A percentile compares a stretch with the other conserved stretches of the same genome.
Evolutionary conservation across 768 basidiomycete genomes (phyloP).

Genomic region (Macrolepiota fuliginosa): DNA sequence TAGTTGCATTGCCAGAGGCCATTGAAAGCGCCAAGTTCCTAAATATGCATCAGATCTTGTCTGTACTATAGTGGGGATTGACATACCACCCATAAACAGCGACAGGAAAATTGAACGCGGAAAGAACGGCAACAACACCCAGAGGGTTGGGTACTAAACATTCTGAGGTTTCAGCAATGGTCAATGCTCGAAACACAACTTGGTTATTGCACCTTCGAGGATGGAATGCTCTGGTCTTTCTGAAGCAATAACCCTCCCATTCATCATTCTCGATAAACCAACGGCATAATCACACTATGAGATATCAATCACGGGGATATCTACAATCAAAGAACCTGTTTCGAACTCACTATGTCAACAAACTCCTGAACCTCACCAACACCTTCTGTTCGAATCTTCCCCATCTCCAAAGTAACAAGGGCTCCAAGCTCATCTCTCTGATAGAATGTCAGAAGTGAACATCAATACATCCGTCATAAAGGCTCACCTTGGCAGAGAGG

Average conservation of each 20-base stretch:
- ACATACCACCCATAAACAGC: conserved; percentile 88
- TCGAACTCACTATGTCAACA: conserved; percentile 77
- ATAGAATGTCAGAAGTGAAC: conserved; percentile 12
- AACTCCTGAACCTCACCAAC: conserved; percentile 94
- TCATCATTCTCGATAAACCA: conserved; percentile 93
- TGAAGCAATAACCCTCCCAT: conserved; percentile 82
- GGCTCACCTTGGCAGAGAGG: conserved; percentile 66
- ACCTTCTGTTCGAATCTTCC: conserved; percentile 89
- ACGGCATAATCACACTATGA: conserved; percentile 90
- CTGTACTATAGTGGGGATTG: not conserved
- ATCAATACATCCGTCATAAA: conserved; percentile 3
- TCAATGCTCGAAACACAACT: conserved; percentile 14
- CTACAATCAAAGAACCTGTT: conserved; percentile 1
- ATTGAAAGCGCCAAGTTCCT: conserved; percentile 92
- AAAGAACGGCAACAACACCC: conserved; percentile 66
- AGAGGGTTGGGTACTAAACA: conserved; percentile 85
- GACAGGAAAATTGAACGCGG: conserved; percentile 96
- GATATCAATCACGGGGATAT: conserved; percentile 10
- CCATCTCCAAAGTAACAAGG: conserved; percentile 86
- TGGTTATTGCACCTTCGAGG: conserved; percentile 62
- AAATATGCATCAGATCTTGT: conserved; percentile 9
- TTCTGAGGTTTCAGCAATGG: conserved; percentile 15
- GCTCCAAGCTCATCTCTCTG: conserved; percentile 80
- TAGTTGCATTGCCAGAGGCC: conserved; percentile 86
- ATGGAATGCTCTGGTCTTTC: conserved; percentile 91